A percentile compares a stretch with the other conserved stretches of the same genome.
phyloP scores from a whole-genome alignment of 1,139 yeast genomes.

The Geotrichum reessii region DNA sequence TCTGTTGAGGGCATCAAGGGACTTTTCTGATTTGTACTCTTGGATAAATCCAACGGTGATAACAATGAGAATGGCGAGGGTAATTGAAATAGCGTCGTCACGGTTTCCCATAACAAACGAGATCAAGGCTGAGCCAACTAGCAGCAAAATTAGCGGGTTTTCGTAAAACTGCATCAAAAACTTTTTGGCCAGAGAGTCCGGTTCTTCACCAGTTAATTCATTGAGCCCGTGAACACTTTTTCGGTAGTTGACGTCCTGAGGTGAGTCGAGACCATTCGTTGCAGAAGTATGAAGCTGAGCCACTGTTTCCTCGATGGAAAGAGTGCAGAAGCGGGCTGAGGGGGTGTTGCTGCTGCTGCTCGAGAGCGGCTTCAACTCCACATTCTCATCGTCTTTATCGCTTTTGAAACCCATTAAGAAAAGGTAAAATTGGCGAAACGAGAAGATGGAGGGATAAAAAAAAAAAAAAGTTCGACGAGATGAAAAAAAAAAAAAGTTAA shows the following conservation, averaged over 20 bases:
- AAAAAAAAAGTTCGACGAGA: not conserved
- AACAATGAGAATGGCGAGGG: slow-evolving; percentile 81
- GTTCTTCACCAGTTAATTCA: slow-evolving; percentile 68
- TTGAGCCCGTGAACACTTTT: slow-evolving; percentile 71
- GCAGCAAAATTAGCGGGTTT: slow-evolving; percentile 78
- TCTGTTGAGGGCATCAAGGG: slow-evolving; percentile 82
- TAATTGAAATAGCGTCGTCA: slow-evolving; percentile 87
- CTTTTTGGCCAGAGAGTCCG: slow-evolving; percentile 62
- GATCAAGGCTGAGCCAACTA: slow-evolving; percentile 81
- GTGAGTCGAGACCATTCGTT: slow-evolving; percentile 53
- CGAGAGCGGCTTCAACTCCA: slow-evolving; percentile 13
- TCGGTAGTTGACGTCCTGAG: slow-evolving; percentile 65
- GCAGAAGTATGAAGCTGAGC: slow-evolving; percentile 56
- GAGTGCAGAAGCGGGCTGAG: slow-evolving; percentile 51
- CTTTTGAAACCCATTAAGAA: slow-evolving; percentile 13
- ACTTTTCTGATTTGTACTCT: slow-evolving; percentile 90
- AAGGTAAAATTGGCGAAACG: not conserved
- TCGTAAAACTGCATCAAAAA: slow-evolving; percentile 76
- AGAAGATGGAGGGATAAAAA: not conserved
- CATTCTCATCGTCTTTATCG: slow-evolving; percentile 10
- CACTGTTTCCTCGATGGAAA: slow-evolving; percentile 57
- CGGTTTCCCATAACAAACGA: slow-evolving; percentile 87
- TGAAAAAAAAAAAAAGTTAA: not conserved
- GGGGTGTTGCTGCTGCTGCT: slow-evolving; percentile 24
- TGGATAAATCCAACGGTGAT: slow-evolving; percentile 95